Conservation (phyloP, 495 filamentous ascomycete genomes). For the Bathelium albidoporum region DNA sequence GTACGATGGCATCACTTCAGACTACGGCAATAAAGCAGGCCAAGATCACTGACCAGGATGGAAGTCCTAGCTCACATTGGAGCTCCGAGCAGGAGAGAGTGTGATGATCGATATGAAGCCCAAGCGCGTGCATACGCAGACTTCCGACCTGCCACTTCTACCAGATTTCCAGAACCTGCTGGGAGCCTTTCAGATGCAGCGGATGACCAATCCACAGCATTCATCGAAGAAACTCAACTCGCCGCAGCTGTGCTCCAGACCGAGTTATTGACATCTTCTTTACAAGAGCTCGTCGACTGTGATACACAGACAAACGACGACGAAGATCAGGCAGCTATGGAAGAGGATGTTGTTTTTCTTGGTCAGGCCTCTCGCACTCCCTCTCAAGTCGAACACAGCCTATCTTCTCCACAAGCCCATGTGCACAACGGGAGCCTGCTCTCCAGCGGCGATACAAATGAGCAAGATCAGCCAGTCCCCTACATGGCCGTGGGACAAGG, state of each 20-base stretch:
- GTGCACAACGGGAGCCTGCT: background rate
- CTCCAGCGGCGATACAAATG: background rate
- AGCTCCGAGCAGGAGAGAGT: constrained; percentile 21
- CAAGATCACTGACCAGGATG: constrained; percentile 8
- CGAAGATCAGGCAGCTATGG: background rate
- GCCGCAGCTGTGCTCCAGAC: constrained; percentile 25
- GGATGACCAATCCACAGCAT: background rate
- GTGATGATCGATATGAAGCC: constrained; percentile 26
- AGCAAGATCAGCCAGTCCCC: background rate
- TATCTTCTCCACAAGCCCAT: background rate
- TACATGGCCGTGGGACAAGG: background rate
- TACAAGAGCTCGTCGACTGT: background rate
- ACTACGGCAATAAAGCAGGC: background rate
- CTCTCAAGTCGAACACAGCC: background rate
- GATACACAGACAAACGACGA: background rate
- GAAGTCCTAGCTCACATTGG: constrained; percentile 30
- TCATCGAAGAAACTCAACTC: constrained; percentile 25
- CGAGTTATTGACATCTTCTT: constrained; percentile 23
- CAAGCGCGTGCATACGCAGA: constrained; percentile 26
- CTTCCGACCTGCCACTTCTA: constrained; percentile 15
- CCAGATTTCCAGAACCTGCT: background rate
- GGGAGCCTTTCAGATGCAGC: background rate
- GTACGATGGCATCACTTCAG: background rate
- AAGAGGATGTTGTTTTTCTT: background rate
- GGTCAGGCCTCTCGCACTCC: background rate